These are phyloP conservation scores for Lasiodiplodia theobromae DNA, from an alignment of 2,329 filamentous ascomycete species.

Conservation along the genomic window DNA sequence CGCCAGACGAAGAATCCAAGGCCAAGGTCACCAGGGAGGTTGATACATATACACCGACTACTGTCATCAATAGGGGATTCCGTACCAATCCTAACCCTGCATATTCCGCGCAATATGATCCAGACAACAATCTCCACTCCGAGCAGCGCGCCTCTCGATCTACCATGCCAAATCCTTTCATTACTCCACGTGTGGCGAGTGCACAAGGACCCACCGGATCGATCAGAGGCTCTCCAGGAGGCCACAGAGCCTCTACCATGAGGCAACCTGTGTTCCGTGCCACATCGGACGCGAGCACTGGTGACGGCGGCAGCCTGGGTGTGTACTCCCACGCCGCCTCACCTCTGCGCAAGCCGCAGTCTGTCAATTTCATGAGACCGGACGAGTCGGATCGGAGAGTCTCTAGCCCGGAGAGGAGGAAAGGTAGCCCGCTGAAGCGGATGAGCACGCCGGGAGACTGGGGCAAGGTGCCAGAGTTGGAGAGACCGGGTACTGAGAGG, in stretches of 20 bases:
- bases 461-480: constrained; percentile 17
- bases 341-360: constrained; percentile 80
- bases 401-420: constrained; percentile 48
- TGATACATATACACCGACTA: constrained; percentile 67
- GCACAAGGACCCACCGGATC: constrained; percentile 42
- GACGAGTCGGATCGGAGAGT: constrained; percentile 39
- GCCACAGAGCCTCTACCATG: constrained; percentile 55
- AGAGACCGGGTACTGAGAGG: constrained; percentile 7
- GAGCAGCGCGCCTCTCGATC: constrained; percentile 23
- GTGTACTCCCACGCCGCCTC: constrained; percentile 81
- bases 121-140: constrained; percentile 58
- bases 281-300: constrained; percentile 45
- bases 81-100: constrained; percentile 83
- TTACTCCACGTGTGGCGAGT: constrained; percentile 28
- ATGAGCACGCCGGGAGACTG: constrained; percentile 45
- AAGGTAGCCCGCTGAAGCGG: constrained; percentile 54
- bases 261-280: constrained; percentile 56
- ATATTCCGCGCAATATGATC: constrained; percentile 75
- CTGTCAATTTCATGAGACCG: constrained; percentile 56
- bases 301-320: constrained; percentile 80
- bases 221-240: constrained; percentile 54
- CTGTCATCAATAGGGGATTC: constrained; percentile 76
- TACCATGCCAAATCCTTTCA: constrained; percentile 30
- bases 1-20: constrained; percentile 51
- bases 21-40: constrained; percentile 55